Base-by-base conservation (phyloP, 1,284 basidiomycete species). In the Rhodotorula sp. region DNA sequence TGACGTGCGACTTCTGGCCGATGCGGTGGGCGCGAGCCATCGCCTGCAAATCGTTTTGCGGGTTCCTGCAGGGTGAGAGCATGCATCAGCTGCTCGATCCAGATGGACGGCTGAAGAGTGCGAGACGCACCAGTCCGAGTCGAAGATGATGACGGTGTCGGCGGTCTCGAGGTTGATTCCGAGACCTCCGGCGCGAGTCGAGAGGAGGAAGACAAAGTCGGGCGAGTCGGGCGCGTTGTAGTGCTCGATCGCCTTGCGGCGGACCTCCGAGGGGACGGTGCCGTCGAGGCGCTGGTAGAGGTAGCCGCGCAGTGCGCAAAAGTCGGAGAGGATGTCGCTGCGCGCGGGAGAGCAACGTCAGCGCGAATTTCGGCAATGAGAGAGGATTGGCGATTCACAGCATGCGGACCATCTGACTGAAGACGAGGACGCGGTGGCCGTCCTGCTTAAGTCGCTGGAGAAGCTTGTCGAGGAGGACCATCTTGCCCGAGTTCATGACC, bases 11-110 rank as follows among this genome's bases (percentile, higher is more conserved):
- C 82, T 98, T 98, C 82, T 99, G 91, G 27, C 95, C 92, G 78
- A 97, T 97, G 74, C 94, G 90, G 82, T 97, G 94, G 2, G 94
- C 94, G 71, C 94, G 89, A 65, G 95, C 96, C 96, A 99, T 99
- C 22, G 95, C 95, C 82, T 99, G 95, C 70, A 99, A 82, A 80
- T 99, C 95, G 81, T 98, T 98, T 81, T 98, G 95, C 29, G 95
- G 95, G 81, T 98, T 95, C 92, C 92, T 84, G 78, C 27, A 13
- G 39, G 9, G 67, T 57, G 49, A 44, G 44, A 9, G 9, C 36
- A n/a, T n/a, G n/a, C 6, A 57, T 73, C 32, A 75, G 69, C 27
- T 8, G 29, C 78, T 73, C 75, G 47, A 56, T 0, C 73, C 4
- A 15, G 17, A n/a, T n/a, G 19, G 32, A 4, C 24, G 17, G 34